Conservation (phyloP, 306 rosid species). For the Oxytropis ochrocephala region DNA sequence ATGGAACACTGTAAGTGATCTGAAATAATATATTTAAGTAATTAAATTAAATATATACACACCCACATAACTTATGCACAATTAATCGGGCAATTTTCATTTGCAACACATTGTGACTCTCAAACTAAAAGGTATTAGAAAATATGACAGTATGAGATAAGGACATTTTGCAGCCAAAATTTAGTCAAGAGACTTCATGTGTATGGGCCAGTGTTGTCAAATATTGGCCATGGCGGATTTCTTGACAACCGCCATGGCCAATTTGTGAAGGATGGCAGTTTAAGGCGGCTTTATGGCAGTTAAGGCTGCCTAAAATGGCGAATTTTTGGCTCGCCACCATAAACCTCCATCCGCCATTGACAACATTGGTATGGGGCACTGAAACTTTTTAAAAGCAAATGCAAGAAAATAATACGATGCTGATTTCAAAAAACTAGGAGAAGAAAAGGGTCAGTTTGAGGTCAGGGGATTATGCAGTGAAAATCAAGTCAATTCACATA, state of each 20-base stretch:
- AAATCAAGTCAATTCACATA: slow-evolving; percentile 16
- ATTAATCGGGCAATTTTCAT: background rate
- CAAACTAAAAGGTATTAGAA: slow-evolving; percentile 1
- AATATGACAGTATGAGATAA: background rate
- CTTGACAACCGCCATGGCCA: no score
- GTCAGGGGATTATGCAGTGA: background rate
- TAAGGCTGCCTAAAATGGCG: no score
- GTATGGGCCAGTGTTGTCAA: background rate
- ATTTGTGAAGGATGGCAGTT: no score
- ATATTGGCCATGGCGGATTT: no score
- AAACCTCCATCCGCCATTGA: no score
- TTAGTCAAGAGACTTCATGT: background rate
- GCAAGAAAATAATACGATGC: background rate
- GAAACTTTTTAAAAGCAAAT: background rate
- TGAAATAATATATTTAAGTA: slow-evolving; percentile 42
- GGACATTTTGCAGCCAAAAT: background rate
- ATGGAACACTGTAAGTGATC: slow-evolving; percentile 92
- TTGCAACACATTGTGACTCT: background rate
- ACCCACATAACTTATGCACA: background rate
- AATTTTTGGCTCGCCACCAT: no score
- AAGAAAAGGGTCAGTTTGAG: background rate
- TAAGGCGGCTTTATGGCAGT: no score
- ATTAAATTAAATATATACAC: background rate
- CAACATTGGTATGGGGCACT: background rate
- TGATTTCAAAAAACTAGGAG: background rate